Evolutionary conservation across 164 flowering plant species (phyloP).

Genomic region (Kalanchoe fedtschenkoi): DNA sequence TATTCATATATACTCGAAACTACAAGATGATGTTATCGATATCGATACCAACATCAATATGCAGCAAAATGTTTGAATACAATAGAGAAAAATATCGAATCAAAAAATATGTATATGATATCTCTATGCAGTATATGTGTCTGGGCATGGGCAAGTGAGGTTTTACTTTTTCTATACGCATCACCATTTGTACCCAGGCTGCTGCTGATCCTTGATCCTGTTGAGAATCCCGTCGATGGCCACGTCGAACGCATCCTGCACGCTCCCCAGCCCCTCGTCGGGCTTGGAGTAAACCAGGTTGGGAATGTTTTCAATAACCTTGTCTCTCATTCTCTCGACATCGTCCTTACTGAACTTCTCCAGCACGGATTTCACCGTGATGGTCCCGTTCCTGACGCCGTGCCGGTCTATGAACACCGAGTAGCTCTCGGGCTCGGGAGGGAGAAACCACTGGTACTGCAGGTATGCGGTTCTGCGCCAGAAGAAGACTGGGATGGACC

Average conservation of each 20-base stretch:
- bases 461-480: slow-evolving; percentile 76
- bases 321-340: slow-evolving; percentile 59
- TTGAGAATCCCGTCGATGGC: slow-evolving; percentile 70
- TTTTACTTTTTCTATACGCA: neutral
- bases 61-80: too few species aligned
- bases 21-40: too few species aligned
- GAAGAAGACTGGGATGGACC: slow-evolving; percentile 89
- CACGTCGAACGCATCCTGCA: slow-evolving; percentile 77
- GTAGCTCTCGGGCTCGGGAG: slow-evolving; percentile 57
- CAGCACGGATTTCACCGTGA: slow-evolving; percentile 39
- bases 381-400: slow-evolving; percentile 56
- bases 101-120: neutral
- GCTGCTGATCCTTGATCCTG: slow-evolving; percentile 43
- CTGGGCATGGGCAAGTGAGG: neutral
- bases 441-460: slow-evolving; percentile 87
- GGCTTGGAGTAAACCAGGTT: slow-evolving; percentile 55
- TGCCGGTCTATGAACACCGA: slow-evolving; percentile 76
- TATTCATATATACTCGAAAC: too few species aligned
- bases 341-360: slow-evolving; percentile 42
- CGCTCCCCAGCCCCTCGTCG: slow-evolving; percentile 32
- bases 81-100: too few species aligned
- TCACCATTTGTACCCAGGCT: slow-evolving; percentile 24
- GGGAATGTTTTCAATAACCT: slow-evolving; percentile 58
- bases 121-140: neutral
- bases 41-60: too few species aligned